Conservation (phyloP, 805 yeast species). For the Zygosaccharomyces siamensis region DNA sequence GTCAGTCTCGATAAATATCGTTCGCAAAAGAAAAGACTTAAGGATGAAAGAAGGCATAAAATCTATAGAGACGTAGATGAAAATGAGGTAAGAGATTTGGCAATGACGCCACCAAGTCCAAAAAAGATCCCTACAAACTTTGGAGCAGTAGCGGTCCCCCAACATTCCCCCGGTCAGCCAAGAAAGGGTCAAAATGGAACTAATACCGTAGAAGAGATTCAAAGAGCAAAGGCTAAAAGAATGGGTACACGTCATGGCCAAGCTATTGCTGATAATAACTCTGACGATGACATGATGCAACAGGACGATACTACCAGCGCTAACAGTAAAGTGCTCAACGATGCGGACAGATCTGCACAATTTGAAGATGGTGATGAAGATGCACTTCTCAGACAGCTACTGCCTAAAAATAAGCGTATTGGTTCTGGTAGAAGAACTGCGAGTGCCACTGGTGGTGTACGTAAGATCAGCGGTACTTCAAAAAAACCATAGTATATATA, state of each 20-base stretch:
- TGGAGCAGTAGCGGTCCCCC: slow-evolving; percentile 55
- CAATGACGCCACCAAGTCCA: slow-evolving; percentile 36
- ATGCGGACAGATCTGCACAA: slow-evolving; percentile 7
- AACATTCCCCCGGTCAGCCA: slow-evolving; percentile 95
- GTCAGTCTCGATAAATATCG: slow-evolving; percentile 59
- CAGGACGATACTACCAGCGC: slow-evolving; percentile 25
- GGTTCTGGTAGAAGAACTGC: slow-evolving; percentile 33
- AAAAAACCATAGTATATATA: slow-evolving; percentile 19
- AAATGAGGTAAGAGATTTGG: slow-evolving; percentile 21
- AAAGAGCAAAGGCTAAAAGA: slow-evolving; percentile 14
- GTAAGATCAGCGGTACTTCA: slow-evolving; percentile 34
- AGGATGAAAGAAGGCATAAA: slow-evolving; percentile 29
- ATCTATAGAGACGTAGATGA: slow-evolving; percentile 11
- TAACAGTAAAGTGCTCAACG: slow-evolving; percentile 14
- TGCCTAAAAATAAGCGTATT: slow-evolving; percentile 31
- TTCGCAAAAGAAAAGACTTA: slow-evolving; percentile 42
- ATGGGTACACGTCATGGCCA: slow-evolving; percentile 9
- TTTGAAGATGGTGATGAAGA: slow-evolving; percentile 17
- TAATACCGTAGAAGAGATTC: slow-evolving; percentile 35
- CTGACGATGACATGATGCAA: slow-evolving; percentile 31
- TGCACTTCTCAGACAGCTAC: slow-evolving; percentile 26
- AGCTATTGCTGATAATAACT: slow-evolving; percentile 19
- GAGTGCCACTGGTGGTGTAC: slow-evolving; percentile 32
- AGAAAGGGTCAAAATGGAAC: slow-evolving; percentile 50
- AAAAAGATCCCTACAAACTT: slow-evolving; percentile 32